phyloP scores from a whole-genome alignment of 2,329 filamentous ascomycete species.

The Chrysosporium queenslandicum region DNA sequence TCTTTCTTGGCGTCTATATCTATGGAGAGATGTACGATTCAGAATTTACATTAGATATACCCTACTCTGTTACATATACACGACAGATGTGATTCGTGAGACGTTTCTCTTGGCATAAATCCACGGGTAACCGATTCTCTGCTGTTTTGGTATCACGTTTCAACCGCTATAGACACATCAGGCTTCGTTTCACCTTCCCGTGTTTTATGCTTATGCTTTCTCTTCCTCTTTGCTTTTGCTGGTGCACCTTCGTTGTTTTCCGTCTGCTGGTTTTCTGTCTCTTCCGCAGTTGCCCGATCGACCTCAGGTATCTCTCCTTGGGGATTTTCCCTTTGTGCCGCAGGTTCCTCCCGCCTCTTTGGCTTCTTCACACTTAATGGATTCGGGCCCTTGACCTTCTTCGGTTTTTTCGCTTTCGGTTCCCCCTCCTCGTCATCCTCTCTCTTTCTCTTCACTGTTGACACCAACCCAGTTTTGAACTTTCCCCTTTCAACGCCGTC shows the following conservation, averaged over 20 bases:
- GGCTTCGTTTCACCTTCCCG: slow-evolving; percentile 2
- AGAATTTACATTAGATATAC: slow-evolving; percentile 8
- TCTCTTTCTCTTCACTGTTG: slow-evolving; percentile 25
- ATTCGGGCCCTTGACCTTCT: slow-evolving; percentile 39
- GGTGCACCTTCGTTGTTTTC: slow-evolving; percentile 5
- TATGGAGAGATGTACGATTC: slow-evolving; percentile 6
- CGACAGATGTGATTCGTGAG: not conserved
- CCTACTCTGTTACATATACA: slow-evolving; percentile 12
- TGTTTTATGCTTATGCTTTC: slow-evolving; percentile 17
- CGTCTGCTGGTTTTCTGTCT: not conserved
- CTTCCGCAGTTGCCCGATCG: not conserved
- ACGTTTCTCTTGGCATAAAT: not conserved
- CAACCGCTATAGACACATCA: slow-evolving; percentile 9
- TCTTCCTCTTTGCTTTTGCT: slow-evolving; percentile 19
- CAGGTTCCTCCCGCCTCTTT: slow-evolving; percentile 28
- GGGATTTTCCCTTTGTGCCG: slow-evolving; percentile 9
- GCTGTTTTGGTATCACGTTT: slow-evolving; percentile 11
- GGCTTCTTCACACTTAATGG: slow-evolving; percentile 42
- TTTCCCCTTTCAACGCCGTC: slow-evolving; percentile 40
- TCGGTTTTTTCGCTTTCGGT: slow-evolving; percentile 28
- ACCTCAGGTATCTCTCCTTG: not conserved
- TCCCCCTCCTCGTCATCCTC: slow-evolving; percentile 20
- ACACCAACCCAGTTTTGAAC: slow-evolving; percentile 35
- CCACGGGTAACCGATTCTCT: not conserved
- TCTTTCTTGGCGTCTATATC: not conserved